These are phyloP conservation scores for Pulicaria dysenterica DNA, from an alignment of 129 eudicot species.

Conservation along the genomic window DNA sequence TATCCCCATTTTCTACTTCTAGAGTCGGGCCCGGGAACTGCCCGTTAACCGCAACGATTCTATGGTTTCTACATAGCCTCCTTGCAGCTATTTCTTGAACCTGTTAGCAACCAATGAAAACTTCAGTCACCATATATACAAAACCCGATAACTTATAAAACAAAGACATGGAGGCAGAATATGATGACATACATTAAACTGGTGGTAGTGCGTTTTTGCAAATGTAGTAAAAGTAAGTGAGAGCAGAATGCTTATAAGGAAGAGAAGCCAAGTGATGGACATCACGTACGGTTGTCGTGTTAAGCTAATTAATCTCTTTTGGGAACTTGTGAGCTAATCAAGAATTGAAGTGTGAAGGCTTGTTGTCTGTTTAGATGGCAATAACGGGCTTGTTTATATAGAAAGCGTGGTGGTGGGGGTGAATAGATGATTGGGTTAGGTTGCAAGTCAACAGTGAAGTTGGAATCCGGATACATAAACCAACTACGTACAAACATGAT, in stretches of 20 bases:
- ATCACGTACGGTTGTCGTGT: slow-evolving; percentile 8
- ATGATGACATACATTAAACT: slow-evolving; percentile 49
- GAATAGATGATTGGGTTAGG: slow-evolving; percentile 35
- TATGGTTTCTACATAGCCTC: slow-evolving; percentile 58
- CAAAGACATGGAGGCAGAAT: neutral
- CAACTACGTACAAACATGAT: slow-evolving; percentile 37
- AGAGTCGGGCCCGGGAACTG: slow-evolving; percentile 70
- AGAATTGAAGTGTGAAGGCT: neutral
- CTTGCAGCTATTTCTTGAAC: slow-evolving; percentile 50
- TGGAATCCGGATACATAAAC: slow-evolving; percentile 34
- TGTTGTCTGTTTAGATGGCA: slow-evolving; percentile 17
- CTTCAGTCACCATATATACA: neutral
- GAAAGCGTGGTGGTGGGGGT: neutral
- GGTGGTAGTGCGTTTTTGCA: slow-evolving; percentile 54
- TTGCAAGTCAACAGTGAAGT: slow-evolving; percentile 32
- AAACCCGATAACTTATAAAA: neutral
- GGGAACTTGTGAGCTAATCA: neutral
- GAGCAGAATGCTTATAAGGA: slow-evolving; percentile 31
- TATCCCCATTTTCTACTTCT: slow-evolving; percentile 60
- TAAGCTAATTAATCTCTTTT: neutral
- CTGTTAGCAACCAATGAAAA: slow-evolving; percentile 31
- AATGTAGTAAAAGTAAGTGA: slow-evolving; percentile 39
- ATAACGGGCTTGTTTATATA: slow-evolving; percentile 19
- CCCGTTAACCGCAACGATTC: slow-evolving; percentile 57
- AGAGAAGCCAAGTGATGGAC: slow-evolving; percentile 23